Evolutionary conservation across 2,329 filamentous ascomycete genomes (phyloP).

Genomic region (Elsinoe perseae): DNA sequence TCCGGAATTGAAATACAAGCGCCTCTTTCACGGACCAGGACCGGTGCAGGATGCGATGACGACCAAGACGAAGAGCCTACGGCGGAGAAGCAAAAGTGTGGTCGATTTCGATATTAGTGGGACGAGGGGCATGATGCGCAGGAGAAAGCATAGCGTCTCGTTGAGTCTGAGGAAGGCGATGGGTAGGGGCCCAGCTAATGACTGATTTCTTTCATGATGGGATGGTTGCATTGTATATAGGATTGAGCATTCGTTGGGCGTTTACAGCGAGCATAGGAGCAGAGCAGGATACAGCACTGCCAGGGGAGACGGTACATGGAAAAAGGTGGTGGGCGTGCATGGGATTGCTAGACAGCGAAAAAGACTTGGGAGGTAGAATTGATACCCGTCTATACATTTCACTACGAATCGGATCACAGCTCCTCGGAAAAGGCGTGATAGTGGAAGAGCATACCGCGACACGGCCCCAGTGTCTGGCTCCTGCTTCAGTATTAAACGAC

Average conservation of each 20-base stretch:
- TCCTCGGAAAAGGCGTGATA: background rate
- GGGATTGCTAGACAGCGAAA: background rate
- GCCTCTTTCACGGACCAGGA: slow-evolving; percentile 32
- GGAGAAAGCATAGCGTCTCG: slow-evolving; percentile 23
- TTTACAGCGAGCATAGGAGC: background rate
- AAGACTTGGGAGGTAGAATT: background rate
- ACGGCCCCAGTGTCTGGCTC: too few species aligned
- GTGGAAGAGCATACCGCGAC: too few species aligned
- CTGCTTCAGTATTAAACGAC: too few species aligned
- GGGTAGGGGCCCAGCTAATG: background rate
- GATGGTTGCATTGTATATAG: background rate
- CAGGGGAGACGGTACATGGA: background rate
- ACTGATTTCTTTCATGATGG: slow-evolving; percentile 1
- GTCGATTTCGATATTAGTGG: slow-evolving; percentile 22
- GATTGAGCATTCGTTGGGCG: background rate
- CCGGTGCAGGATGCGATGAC: slow-evolving; percentile 6
- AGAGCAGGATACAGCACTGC: background rate
- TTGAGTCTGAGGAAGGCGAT: background rate
- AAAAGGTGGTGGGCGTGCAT: background rate
- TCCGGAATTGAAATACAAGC: slow-evolving; percentile 36
- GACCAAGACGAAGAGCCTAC: slow-evolving; percentile 5
- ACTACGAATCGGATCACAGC: background rate
- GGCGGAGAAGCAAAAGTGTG: slow-evolving; percentile 14
- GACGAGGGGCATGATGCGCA: slow-evolving; percentile 23
- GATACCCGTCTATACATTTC: background rate